Conservation (phyloP, 1,139 yeast species). For the Geotrichum histeridarum region DNA sequence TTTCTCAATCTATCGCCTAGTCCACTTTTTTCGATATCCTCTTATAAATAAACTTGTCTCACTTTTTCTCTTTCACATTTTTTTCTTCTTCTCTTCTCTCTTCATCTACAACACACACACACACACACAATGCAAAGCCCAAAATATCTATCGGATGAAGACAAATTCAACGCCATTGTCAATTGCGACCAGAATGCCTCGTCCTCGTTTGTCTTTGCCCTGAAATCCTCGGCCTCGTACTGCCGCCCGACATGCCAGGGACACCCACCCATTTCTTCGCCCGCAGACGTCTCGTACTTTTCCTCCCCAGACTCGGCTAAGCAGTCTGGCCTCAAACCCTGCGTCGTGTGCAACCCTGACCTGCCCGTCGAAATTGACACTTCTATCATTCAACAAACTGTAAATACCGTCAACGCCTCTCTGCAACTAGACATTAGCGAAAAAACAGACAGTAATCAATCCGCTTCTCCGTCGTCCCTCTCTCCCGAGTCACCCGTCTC, state of each 20-base stretch:
- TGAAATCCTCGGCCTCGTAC: conserved; percentile 7
- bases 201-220: conserved; percentile 13
- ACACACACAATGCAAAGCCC: background rate
- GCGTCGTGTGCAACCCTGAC: conserved; percentile 49
- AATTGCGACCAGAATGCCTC: conserved; percentile 2
- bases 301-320: conserved; percentile 36
- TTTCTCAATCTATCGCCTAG: too few species aligned
- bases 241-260: conserved; percentile 16
- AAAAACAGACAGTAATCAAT: background rate
- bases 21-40: background rate
- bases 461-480: background rate
- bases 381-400: background rate
- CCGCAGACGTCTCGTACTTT: conserved; percentile 6
- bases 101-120: too few species aligned
- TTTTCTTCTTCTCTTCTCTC: background rate
- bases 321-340: conserved; percentile 47
- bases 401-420: conserved; percentile 1
- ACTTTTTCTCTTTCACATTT: background rate
- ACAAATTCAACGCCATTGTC: conserved; percentile 2
- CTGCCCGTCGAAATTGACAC: conserved; percentile 39
- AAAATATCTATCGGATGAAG: conserved; percentile 10
- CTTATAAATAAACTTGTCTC: background rate
- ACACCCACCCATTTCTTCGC: conserved; percentile 2
- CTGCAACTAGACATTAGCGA: background rate
- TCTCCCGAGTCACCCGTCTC: conserved; percentile 10